phyloP scores from a whole-genome alignment of 1,284 basidiomycete species.

The Malassezia obtusa region DNA sequence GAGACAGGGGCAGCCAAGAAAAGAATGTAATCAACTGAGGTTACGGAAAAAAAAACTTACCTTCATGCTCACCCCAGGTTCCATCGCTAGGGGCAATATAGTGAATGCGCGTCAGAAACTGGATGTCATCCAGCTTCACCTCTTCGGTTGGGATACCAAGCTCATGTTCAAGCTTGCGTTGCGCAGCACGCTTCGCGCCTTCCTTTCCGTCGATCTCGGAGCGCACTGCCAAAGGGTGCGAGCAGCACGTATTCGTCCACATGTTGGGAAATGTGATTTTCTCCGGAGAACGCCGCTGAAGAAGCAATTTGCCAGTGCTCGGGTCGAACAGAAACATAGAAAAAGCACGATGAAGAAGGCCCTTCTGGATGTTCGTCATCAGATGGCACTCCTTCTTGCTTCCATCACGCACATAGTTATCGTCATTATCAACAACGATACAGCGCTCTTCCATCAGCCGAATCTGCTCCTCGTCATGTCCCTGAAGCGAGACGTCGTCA shows the following conservation, averaged over 20 bases:
- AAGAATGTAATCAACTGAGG: constrained; percentile 88
- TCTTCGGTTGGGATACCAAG: constrained; percentile 69
- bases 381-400: constrained; percentile 97
- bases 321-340: constrained; percentile 95
- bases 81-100: constrained; percentile 90
- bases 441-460: constrained; percentile 95
- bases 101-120: constrained; percentile 92
- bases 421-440: constrained; percentile 84
- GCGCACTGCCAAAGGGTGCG: constrained; percentile 67
- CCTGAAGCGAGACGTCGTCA: constrained; percentile 26
- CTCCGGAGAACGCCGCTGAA: constrained; percentile 87
- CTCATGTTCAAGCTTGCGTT: constrained; percentile 92
- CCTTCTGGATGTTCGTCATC: constrained; percentile 92
- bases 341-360: constrained; percentile 92
- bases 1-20: constrained; percentile 83
- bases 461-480: constrained; percentile 51
- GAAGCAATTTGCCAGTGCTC: constrained; percentile 79
- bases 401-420: constrained; percentile 54
- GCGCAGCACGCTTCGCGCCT: constrained; percentile 73
- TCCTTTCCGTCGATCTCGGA: constrained; percentile 65
- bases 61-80: constrained; percentile 97
- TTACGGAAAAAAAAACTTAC: constrained; percentile 52
- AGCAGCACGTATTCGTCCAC: constrained; percentile 99
- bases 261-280: constrained; percentile 99
- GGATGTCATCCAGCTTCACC: constrained; percentile 75